phyloP scores from a whole-genome alignment of 805 yeast species.

The Metschnikowia chrysomelidarum region DNA sequence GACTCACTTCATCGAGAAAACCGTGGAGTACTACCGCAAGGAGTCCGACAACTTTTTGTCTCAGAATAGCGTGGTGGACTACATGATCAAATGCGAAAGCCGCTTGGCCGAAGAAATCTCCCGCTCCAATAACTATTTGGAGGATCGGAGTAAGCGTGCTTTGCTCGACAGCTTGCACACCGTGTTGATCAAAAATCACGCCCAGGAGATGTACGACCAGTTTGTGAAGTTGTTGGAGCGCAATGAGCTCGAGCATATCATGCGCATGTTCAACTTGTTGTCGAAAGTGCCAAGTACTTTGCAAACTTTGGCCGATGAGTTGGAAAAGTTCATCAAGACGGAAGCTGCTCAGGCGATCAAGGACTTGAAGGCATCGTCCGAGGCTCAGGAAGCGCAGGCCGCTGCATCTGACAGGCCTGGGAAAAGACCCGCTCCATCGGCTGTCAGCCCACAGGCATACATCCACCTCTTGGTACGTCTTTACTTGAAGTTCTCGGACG shows the following conservation, averaged over 20 bases:
- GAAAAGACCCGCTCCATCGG: constrained; percentile 21
- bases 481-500: constrained; percentile 61
- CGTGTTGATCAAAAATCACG: constrained; percentile 76
- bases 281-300: constrained; percentile 77
- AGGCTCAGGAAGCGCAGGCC: constrained; percentile 21
- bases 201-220: constrained; percentile 71
- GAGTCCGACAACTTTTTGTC: constrained; percentile 69
- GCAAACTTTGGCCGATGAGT: constrained; percentile 69
- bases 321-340: constrained; percentile 66
- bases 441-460: constrained; percentile 74
- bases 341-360: constrained; percentile 51
- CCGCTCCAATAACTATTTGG: constrained; percentile 74
- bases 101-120: constrained; percentile 82
- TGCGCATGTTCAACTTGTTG: constrained; percentile 72
- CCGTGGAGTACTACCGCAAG: constrained; percentile 60
- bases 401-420: constrained; percentile 18
- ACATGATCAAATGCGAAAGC: constrained; percentile 80
- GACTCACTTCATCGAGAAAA: constrained; percentile 66
- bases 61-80: constrained; percentile 82
- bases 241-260: constrained; percentile 67
- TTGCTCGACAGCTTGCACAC: constrained; percentile 73
- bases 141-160: constrained; percentile 78
- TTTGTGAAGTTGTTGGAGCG: constrained; percentile 73
- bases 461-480: constrained; percentile 73
- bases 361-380: constrained; percentile 42